Evolutionary conservation across 495 filamentous ascomycete genomes (phyloP).

Genomic region (Clavariopsis aquatica): DNA sequence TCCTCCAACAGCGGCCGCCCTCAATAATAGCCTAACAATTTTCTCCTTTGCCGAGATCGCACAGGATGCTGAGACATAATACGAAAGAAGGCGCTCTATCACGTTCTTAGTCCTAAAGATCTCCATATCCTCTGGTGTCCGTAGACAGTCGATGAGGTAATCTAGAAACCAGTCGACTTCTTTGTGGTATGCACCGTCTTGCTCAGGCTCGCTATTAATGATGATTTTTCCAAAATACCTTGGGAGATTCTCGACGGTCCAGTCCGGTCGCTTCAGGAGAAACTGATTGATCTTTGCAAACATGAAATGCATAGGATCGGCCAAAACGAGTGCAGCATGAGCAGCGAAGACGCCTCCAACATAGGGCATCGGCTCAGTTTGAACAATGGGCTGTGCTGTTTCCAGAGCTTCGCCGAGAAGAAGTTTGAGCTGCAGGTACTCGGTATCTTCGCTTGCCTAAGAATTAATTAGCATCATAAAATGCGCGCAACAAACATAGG

Average conservation of each 20-base stretch:
- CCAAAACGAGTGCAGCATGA: slow-evolving; percentile 65
- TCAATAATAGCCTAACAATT: slow-evolving; percentile 72
- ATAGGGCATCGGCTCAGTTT: slow-evolving; percentile 65
- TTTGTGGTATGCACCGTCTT: slow-evolving; percentile 71
- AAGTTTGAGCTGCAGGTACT: slow-evolving; percentile 73
- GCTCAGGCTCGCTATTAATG: slow-evolving; percentile 65
- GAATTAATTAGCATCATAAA: slow-evolving; percentile 20
- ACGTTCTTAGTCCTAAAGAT: slow-evolving; percentile 79
- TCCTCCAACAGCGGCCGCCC: slow-evolving; percentile 70
- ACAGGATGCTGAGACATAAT: slow-evolving; percentile 68
- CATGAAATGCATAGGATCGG: slow-evolving; percentile 76
- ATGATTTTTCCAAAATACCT: slow-evolving; percentile 71
- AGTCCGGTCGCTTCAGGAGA: slow-evolving; percentile 71
- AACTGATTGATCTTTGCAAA: slow-evolving; percentile 87
- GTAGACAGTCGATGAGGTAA: slow-evolving; percentile 70
- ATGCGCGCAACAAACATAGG: slow-evolving; percentile 47
- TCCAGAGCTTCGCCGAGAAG: slow-evolving; percentile 77
- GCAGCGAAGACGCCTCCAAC: slow-evolving; percentile 73
- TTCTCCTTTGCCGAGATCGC: slow-evolving; percentile 61
- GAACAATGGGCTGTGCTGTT: slow-evolving; percentile 59
- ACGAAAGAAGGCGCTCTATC: slow-evolving; percentile 73
- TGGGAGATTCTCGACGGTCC: slow-evolving; percentile 73
- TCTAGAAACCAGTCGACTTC: slow-evolving; percentile 81
- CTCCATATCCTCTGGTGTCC: slow-evolving; percentile 68
- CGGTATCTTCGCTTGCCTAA: slow-evolving; percentile 58